Evolutionary conservation across 2,329 filamentous ascomycete species (phyloP).

Genomic region (Phoma sp.): DNA sequence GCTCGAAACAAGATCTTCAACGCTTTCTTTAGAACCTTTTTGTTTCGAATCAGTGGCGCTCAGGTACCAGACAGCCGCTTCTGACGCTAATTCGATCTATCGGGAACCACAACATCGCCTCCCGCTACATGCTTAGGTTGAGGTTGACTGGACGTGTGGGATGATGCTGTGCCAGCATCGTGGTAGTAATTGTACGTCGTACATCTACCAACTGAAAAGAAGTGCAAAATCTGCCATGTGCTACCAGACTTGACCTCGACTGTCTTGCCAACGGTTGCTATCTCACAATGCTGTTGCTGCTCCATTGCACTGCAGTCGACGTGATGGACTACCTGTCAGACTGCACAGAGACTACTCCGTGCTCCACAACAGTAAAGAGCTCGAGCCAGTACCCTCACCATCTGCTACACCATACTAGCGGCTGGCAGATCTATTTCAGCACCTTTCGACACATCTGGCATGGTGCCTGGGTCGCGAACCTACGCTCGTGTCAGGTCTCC

Average conservation of each 20-base stretch:
- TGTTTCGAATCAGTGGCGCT: slow-evolving; percentile 23
- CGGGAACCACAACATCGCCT: background rate
- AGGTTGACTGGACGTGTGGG: background rate
- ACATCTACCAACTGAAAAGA: background rate
- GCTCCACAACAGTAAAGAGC: slow-evolving; percentile 17
- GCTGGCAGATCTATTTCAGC: slow-evolving; percentile 23
- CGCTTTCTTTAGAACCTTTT: slow-evolving; percentile 28
- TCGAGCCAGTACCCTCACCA: slow-evolving; percentile 26
- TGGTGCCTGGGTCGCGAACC: slow-evolving; percentile 16
- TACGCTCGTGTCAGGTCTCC: slow-evolving; percentile 12
- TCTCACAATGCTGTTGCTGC: slow-evolving; percentile 6
- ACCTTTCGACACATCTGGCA: slow-evolving; percentile 12
- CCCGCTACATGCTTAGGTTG: background rate
- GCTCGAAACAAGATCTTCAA: slow-evolving; percentile 24
- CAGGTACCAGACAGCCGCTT: slow-evolving; percentile 6
- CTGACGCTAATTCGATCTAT: slow-evolving; percentile 3
- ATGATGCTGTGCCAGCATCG: slow-evolving; percentile 1
- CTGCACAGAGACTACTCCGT: slow-evolving; percentile 20
- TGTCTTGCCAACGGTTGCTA: background rate
- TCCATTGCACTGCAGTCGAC: slow-evolving; percentile 11
- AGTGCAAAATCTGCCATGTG: background rate
- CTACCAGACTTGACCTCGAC: background rate
- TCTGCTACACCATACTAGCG: slow-evolving; percentile 24
- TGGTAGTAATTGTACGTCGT: background rate
- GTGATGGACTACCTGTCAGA: slow-evolving; percentile 22